These are phyloP conservation scores for Calocybe gambosa DNA, from an alignment of 1,284 basidiomycete genomes.

Conservation along the genomic window DNA sequence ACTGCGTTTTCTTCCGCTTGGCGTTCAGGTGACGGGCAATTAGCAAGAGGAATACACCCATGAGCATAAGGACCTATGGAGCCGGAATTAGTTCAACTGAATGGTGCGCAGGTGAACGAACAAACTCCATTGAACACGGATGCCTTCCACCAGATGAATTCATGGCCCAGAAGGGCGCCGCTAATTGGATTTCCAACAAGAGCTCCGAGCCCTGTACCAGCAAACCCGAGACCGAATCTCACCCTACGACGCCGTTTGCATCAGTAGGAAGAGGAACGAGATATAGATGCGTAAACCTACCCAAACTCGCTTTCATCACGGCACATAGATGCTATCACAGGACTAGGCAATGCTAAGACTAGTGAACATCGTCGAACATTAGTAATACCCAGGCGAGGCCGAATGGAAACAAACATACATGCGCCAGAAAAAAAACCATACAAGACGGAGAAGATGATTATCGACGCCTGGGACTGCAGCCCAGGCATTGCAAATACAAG, in stretches of 20 bases:
- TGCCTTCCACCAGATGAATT: conserved; percentile 14
- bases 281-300: conserved; percentile 1
- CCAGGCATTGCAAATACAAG: conserved; percentile 30
- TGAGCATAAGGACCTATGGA: too few relatives aligned
- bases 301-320: conserved; percentile 13
- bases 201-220: conserved; percentile 10
- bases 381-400: background rate
- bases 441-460: conserved; percentile 28
- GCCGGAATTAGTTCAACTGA: too few relatives aligned
- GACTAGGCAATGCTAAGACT: conserved; percentile 7
- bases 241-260: conserved; percentile 5
- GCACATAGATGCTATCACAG: conserved; percentile 4
- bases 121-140: conserved; percentile 16
- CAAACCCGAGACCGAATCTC: conserved; percentile 17
- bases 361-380: background rate
- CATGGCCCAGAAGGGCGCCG: conserved; percentile 15
- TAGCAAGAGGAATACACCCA: too few relatives aligned
- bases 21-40: too few relatives aligned
- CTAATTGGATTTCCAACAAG: conserved; percentile 16
- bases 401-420: conserved; percentile 23
- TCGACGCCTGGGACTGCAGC: conserved; percentile 21
- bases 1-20: too few relatives aligned
- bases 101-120: too few relatives aligned
- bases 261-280: background rate
- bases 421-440: conserved; percentile 36